phyloP scores from a whole-genome alignment of 2,329 filamentous ascomycete genomes.

The Aspergillus luchuensis region DNA sequence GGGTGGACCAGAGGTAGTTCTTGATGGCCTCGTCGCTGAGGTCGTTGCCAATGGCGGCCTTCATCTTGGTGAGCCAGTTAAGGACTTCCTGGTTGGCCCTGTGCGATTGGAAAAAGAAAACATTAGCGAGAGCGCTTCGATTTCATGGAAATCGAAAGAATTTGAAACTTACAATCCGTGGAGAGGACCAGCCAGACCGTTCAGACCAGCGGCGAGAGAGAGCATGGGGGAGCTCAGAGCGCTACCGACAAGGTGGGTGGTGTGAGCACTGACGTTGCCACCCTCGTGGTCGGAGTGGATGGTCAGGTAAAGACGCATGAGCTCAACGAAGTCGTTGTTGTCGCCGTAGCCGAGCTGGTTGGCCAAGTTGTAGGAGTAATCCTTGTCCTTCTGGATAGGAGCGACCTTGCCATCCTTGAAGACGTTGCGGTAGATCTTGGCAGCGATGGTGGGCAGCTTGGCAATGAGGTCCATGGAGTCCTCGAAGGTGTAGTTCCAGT shows the following conservation, averaged over 20 bases:
- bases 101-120: not conserved
- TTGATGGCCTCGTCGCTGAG: constrained; percentile 95
- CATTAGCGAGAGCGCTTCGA: constrained; percentile 21
- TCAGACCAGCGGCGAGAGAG: constrained; percentile 92
- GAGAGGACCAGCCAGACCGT: constrained; percentile 96
- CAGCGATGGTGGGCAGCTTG: constrained; percentile 96
- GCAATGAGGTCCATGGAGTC: constrained; percentile 99
- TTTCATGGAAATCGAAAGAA: no score
- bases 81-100: constrained; percentile 98
- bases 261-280: constrained; percentile 97
- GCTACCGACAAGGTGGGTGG: constrained; percentile 94
- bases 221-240: constrained; percentile 97
- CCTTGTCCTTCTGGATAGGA: constrained; percentile 95
- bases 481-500: constrained; percentile 99
- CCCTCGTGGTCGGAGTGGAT: constrained; percentile 99
- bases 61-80: constrained; percentile 99
- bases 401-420: constrained; percentile 99
- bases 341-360: constrained; percentile 97
- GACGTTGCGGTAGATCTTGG: constrained; percentile 99
- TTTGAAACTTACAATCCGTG: constrained; percentile 70
- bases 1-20: constrained; percentile 97
- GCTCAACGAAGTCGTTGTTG: constrained; percentile 96
- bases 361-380: constrained; percentile 98
- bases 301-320: constrained; percentile 98
- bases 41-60: constrained; percentile 89